A percentile compares a stretch with the other conserved stretches of the same genome.
Conservation (phyloP, 2,329 filamentous ascomycete species). For the Amauroascus verrucosus region DNA sequence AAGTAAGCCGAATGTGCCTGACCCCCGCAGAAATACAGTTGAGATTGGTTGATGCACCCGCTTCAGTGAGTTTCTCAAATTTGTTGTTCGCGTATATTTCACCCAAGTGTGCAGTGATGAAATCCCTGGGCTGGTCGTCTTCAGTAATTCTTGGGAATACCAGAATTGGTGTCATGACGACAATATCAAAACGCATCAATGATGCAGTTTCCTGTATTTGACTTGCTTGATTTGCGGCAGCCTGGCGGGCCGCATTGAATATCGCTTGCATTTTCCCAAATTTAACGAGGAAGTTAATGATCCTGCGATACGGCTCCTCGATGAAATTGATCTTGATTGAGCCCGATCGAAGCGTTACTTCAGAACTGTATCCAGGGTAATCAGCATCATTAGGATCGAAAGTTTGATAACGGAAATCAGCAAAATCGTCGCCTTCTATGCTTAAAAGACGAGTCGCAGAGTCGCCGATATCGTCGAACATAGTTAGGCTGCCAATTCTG, state of each 20-base stretch:
- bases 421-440: constrained; percentile 89
- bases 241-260: constrained; percentile 92
- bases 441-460: constrained; percentile 78
- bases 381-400: constrained; percentile 66
- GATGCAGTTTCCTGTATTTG: constrained; percentile 85
- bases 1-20: constrained; percentile 81
- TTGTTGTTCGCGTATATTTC: constrained; percentile 96
- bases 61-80: constrained; percentile 75
- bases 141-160: constrained; percentile 76
- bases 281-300: constrained; percentile 94
- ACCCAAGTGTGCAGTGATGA: constrained; percentile 84
- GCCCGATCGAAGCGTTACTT: constrained; percentile 78
- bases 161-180: constrained; percentile 90
- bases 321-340: constrained; percentile 96
- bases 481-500: constrained; percentile 72
- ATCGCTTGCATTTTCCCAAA: constrained; percentile 99
- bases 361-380: constrained; percentile 92
- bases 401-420: constrained; percentile 95
- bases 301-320: constrained; percentile 94
- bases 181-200: constrained; percentile 86
- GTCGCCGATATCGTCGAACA: constrained; percentile 85
- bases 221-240: constrained; percentile 83
- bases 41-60: constrained; percentile 59
- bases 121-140: constrained; percentile 62
- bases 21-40: constrained; percentile 90